Evolutionary conservation across 805 yeast genomes (phyloP).

Genomic region (Monosporozyma servazzii): DNA sequence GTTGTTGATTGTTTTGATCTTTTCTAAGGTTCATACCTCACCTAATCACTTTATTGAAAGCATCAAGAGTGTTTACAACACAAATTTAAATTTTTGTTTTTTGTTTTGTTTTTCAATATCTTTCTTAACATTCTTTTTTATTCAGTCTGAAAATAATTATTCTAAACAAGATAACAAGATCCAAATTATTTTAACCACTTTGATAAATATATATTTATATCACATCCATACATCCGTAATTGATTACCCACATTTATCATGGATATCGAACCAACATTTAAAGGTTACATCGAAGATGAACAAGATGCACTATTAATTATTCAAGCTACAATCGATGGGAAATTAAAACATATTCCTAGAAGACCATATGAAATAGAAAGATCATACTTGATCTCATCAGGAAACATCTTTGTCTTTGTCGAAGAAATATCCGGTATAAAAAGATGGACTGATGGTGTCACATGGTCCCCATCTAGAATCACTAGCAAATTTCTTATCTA

Average conservation of each 20-base stretch:
- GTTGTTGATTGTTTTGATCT: too few relatives aligned
- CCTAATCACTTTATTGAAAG: too few relatives aligned
- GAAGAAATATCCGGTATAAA: constrained; percentile 78
- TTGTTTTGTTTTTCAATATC: too few relatives aligned
- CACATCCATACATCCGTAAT: neutral
- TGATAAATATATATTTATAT: neutral
- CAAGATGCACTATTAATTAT: constrained; percentile 74
- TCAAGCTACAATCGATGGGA: constrained; percentile 64
- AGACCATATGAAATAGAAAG: constrained; percentile 81
- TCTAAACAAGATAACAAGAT: too few relatives aligned
- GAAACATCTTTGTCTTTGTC: constrained; percentile 74
- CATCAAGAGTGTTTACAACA: too few relatives aligned
- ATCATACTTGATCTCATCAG: constrained; percentile 53
- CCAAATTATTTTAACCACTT: neutral
- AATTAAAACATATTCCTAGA: constrained; percentile 53
- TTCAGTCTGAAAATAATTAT: too few relatives aligned
- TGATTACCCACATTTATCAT: constrained; percentile 6
- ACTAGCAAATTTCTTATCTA: constrained; percentile 78
- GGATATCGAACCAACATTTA: constrained; percentile 47
- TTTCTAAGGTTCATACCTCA: too few relatives aligned
- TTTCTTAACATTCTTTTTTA: too few relatives aligned
- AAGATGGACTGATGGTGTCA: constrained; percentile 94
- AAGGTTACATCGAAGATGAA: constrained; percentile 72
- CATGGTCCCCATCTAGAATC: constrained; percentile 89
- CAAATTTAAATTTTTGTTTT: too few relatives aligned